Conservation (phyloP, 805 yeast species). For the Ogataea siamensis region DNA sequence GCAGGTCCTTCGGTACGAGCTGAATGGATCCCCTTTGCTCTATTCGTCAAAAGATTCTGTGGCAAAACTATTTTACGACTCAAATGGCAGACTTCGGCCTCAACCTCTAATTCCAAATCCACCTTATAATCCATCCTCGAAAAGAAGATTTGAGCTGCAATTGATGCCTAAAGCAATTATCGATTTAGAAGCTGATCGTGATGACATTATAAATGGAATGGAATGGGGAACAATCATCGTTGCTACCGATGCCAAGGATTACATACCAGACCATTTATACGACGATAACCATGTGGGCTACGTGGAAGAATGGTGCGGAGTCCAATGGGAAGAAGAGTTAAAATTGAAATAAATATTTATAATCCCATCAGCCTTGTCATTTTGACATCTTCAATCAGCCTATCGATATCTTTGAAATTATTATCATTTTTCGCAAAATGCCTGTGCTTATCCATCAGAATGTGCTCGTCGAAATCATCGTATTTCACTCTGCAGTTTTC, state of each 20-base stretch:
- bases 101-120: conserved; percentile 51
- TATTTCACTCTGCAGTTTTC: conserved; percentile 89
- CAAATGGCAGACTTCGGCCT: conserved; percentile 25
- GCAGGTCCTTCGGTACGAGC: conserved; percentile 83
- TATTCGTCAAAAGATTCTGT: conserved; percentile 63
- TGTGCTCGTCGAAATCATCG: conserved; percentile 76
- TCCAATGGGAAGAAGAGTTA: conserved; percentile 29
- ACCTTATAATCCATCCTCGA: conserved; percentile 56
- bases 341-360: conserved; percentile 12
- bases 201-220: conserved; percentile 70
- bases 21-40: conserved; percentile 74
- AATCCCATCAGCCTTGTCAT: conserved; percentile 26
- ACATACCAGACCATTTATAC: conserved; percentile 42
- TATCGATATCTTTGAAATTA: conserved; percentile 77
- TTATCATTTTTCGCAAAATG: conserved; percentile 70
- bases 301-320: conserved; percentile 30
- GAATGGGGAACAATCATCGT: conserved; percentile 96
- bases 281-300: conserved; percentile 67
- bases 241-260: conserved; percentile 67
- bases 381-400: conserved; percentile 51
- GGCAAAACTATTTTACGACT: conserved; percentile 40
- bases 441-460: conserved; percentile 64
- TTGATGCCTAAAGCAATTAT: conserved; percentile 91
- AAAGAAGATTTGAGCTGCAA: conserved; percentile 77
- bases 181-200: conserved; percentile 59